Evolutionary conservation across 176 grass and related monocot species (phyloP), one percentile per base, ranked within the genome.

Genomic region (Zea luxurians): DNA sequence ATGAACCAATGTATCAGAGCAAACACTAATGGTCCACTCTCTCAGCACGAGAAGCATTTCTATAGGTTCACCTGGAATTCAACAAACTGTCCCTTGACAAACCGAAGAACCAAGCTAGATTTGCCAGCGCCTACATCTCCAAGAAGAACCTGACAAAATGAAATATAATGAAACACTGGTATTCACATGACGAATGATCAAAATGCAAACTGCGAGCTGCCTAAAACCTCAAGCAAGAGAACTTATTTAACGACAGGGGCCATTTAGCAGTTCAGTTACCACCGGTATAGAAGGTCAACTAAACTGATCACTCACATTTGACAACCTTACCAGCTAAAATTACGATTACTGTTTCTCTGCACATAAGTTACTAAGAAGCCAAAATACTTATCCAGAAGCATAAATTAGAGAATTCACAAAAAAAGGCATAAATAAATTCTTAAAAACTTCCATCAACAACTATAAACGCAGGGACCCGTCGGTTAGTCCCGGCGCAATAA

Each of bases 71-170:
- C 91, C 87, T 97, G 94, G 75, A 94, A 97, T 78, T 97, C 94
- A 71, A 97, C 91, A 79, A 92, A 97, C 52, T 97, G 91, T 49
- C 85, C 94, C 85, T 94, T 97, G 37, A 97, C 91, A 67, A 97
- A 97, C 40, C 91, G 89, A 45, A 97, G 91, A 66, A 97, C 94
- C 68, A 97, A 88, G 52, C 94, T 97, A 61, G 94, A 97, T 79
- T 97, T 97, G 17, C 94, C 94, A 35, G 94, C 83, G 18, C 94
- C 94, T 73, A 97, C 90, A 84, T 97, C 94, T 60, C 94, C 94
- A 73, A 97, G 84, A 82, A 97, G 90, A 71, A 97, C 94, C 94
- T 94, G 78, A 63, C 11, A 71, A 78, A 61, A 69, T 42, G 0
- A 61, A 75, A 69, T 13, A 79, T 18, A 63, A 27, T 27, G 9